These are phyloP conservation scores for Thymus quinquecostatus DNA, from an alignment of 257 asterid species.

Conservation along the genomic window DNA sequence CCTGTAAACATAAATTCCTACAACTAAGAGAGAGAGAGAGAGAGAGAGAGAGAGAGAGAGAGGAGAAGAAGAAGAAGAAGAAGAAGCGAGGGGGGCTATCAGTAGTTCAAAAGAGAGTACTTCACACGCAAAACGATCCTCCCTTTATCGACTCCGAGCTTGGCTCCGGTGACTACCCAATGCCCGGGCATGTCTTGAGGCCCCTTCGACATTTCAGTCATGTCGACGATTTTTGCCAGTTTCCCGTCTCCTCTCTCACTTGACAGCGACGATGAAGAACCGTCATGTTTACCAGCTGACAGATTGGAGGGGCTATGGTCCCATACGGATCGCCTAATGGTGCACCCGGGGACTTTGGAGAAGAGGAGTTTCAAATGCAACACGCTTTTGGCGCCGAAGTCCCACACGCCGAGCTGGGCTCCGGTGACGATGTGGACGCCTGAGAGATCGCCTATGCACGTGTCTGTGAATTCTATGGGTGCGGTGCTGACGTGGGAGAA, in stretches of 20 bases:
- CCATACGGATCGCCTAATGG: conserved; percentile 97
- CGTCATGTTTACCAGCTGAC: conserved; percentile 52
- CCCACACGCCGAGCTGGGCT: conserved; percentile 98
- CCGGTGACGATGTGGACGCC: conserved; percentile 95
- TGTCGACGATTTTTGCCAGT: conserved; percentile 83
- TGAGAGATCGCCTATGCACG: conserved; percentile 92
- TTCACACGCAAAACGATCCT: conserved; percentile 78
- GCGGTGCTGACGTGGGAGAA: conserved; percentile 98
- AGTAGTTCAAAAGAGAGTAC: conserved; percentile 90
- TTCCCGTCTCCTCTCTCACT: conserved; percentile 72
- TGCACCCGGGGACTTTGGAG: conserved; percentile 96
- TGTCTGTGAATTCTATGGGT: conserved; percentile 87
- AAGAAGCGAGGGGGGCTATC: conserved; percentile 29
- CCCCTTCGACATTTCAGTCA: conserved; percentile 96
- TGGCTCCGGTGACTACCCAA: conserved; percentile 99
- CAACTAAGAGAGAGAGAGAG: not conserved
- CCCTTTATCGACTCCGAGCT: conserved; percentile 98
- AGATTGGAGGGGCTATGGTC: conserved; percentile 87
- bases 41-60: not conserved
- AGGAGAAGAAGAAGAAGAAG: no score
- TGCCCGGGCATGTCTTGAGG: conserved; percentile 98
- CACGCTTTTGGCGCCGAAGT: conserved; percentile 87
- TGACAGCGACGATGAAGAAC: conserved; percentile 65
- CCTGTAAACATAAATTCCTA: conserved; percentile 37
- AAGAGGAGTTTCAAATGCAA: conserved; percentile 91